These are phyloP conservation scores for Backusella tuberculispora DNA, from an alignment of 192 early-diverging fungal genomes.

Conservation along the genomic window DNA sequence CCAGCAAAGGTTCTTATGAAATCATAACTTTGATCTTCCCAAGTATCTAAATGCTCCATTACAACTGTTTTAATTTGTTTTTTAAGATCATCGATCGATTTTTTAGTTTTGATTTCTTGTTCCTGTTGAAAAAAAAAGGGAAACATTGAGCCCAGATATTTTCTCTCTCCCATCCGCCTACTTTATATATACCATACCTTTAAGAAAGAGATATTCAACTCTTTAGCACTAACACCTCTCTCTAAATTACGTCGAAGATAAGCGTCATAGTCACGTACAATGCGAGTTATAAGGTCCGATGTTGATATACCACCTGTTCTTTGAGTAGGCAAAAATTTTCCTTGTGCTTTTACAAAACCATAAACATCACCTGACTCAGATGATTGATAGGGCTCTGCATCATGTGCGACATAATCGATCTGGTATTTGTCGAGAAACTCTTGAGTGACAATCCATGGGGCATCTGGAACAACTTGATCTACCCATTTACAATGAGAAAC, in stretches of 20 bases:
- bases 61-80: conserved; percentile 70
- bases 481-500: conserved; percentile 85
- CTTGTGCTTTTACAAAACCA: conserved; percentile 78
- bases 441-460: conserved; percentile 79
- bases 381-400: conserved; percentile 79
- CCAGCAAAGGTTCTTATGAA: conserved; percentile 69
- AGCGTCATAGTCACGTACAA: conserved; percentile 83
- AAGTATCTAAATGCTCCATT: conserved; percentile 66
- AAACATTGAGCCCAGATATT: neutral
- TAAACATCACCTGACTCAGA: conserved; percentile 79
- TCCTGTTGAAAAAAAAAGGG: conserved; percentile 43
- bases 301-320: conserved; percentile 84
- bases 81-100: conserved; percentile 67
- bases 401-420: conserved; percentile 86
- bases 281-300: conserved; percentile 82
- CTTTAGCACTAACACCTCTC: conserved; percentile 78
- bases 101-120: conserved; percentile 75
- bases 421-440: conserved; percentile 75
- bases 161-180: neutral
- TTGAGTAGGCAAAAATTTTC: conserved; percentile 64
- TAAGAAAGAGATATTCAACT: conserved; percentile 79
- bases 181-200: conserved; percentile 51
- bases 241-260: conserved; percentile 85
- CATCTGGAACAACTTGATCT: conserved; percentile 73
- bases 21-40: conserved; percentile 76